Base-by-base conservation (phyloP, 345 rosid genomes). In the Mangifera indica region DNA sequence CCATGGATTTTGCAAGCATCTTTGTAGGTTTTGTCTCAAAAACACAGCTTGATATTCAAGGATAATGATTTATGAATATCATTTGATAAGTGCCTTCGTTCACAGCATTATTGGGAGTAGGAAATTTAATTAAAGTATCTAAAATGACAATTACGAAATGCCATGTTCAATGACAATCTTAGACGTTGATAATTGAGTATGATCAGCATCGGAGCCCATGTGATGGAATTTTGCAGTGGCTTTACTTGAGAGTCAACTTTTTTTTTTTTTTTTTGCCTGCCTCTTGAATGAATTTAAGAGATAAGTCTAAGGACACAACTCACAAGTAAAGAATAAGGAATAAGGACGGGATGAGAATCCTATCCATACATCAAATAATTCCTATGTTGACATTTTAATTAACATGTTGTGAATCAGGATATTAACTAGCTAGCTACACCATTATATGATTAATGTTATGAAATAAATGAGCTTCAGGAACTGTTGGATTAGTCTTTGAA, bases 201-300 rank as follows among this genome's bases (percentile, higher is more conserved):
- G 22, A 55, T 22, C 60, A 55, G 21, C 15, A 24, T 56, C 32
- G 13, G 12, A 56, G 60, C 20, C 22, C 15, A 21, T 22, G 60
- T 56, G 29, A 0, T 55, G 60, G 60, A 56, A 56, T 59, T 29
- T 24, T 59, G 13, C 62, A 59, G 20, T 13, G 26, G n/a, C 40
- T 6, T 37, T 37, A 1, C 7, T 37, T 29, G 2, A 18, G 11
- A 1, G 20, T 25, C 63, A 37, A 37, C 7, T 37, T 37, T 34
- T 54, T 20, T 21, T 10, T 66, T n/a, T n/a, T n/a, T n/a, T n/a
- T n/a, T n/a, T n/a, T n/a, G n/a, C n/a, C n/a, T 66, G 70, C 46
- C 70, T 66, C 70, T 66, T 66, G 44, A 51, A 53, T 66, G 45
- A 10, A 10, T 1, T 66, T 5, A 66, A 52, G 70, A 32, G 70